phyloP scores from a whole-genome alignment of 345 rosid species.

The Ceriops decandra region DNA sequence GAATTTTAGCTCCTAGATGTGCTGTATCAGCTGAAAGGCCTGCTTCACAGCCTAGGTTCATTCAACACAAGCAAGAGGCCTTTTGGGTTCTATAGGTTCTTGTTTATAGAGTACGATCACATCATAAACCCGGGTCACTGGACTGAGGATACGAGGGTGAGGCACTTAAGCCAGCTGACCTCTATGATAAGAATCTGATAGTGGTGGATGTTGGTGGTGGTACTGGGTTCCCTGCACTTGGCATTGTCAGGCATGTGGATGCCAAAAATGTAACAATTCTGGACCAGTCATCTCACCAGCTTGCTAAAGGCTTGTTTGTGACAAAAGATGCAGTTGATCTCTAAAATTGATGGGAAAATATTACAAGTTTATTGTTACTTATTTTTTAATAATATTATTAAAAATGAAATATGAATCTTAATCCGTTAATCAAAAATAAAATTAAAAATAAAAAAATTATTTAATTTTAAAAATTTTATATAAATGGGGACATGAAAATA shows the following conservation, averaged over 20 bases:
- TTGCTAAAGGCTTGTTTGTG: conserved; percentile 26
- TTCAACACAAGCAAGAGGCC: conserved; percentile 40
- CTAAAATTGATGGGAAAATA: too few species aligned
- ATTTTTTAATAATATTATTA: too few species aligned
- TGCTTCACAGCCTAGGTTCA: conserved; percentile 39
- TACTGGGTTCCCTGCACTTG: conserved; percentile 39
- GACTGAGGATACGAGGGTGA: conserved; percentile 41
- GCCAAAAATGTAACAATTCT: conserved; percentile 40
- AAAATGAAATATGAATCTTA: too few species aligned
- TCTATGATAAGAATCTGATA: conserved; percentile 23
- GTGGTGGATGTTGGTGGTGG: conserved; percentile 47
- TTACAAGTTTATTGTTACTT: too few species aligned
- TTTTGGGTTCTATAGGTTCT: conserved; percentile 39
- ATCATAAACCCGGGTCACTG: conserved; percentile 40
- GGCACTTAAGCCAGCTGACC: conserved; percentile 37
- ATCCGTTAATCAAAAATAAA: too few species aligned
- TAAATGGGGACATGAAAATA: too few species aligned
- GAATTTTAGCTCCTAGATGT: conserved; percentile 17
- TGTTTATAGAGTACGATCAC: conserved; percentile 36
- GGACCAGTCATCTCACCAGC: conserved; percentile 27
- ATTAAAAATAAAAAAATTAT: too few species aligned
- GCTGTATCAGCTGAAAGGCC: conserved; percentile 32
- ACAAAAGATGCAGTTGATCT: too few species aligned
- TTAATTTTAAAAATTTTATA: too few species aligned
- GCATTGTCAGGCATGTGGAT: conserved; percentile 43